These are phyloP conservation scores for Xerocomus amazonicus DNA, from an alignment of 1,284 basidiomycete genomes.

Conservation along the genomic window DNA sequence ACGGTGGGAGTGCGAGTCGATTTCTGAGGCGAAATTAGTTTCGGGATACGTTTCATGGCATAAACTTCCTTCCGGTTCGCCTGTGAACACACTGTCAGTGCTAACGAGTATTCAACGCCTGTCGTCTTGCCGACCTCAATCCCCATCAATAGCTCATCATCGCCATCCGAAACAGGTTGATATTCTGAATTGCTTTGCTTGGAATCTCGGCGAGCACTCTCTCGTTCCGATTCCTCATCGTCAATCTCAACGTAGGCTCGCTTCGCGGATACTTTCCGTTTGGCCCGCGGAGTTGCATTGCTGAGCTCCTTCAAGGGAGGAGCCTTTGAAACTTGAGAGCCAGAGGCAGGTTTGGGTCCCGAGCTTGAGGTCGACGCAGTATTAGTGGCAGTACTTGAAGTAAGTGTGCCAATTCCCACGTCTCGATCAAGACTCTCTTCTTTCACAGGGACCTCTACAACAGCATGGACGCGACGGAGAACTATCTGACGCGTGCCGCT, in stretches of 20 bases:
- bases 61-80: slow-evolving; percentile 37
- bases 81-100: slow-evolving; percentile 21
- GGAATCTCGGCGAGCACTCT: slow-evolving; percentile 12
- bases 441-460: slow-evolving; percentile 43
- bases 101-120: background rate
- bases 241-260: slow-evolving; percentile 34
- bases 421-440: slow-evolving; percentile 39
- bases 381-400: slow-evolving; percentile 12
- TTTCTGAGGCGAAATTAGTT: slow-evolving; percentile 8
- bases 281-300: slow-evolving; percentile 12
- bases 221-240: slow-evolving; percentile 23
- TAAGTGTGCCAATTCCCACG: background rate
- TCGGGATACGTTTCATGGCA: slow-evolving; percentile 24
- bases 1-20: slow-evolving; percentile 5
- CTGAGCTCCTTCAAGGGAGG: background rate
- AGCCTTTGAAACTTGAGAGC: slow-evolving; percentile 10
- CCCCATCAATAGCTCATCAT: slow-evolving; percentile 56
- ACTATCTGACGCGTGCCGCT: slow-evolving; percentile 26
- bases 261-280: slow-evolving; percentile 24
- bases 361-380: slow-evolving; percentile 13
- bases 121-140: slow-evolving; percentile 38
- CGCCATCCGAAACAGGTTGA: slow-evolving; percentile 39
- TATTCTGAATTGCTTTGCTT: slow-evolving; percentile 21
- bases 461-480: slow-evolving; percentile 43
- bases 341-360: slow-evolving; percentile 4